Conservation (phyloP, 192 early-diverging fungal species). For the Oehlia diaphana region DNA sequence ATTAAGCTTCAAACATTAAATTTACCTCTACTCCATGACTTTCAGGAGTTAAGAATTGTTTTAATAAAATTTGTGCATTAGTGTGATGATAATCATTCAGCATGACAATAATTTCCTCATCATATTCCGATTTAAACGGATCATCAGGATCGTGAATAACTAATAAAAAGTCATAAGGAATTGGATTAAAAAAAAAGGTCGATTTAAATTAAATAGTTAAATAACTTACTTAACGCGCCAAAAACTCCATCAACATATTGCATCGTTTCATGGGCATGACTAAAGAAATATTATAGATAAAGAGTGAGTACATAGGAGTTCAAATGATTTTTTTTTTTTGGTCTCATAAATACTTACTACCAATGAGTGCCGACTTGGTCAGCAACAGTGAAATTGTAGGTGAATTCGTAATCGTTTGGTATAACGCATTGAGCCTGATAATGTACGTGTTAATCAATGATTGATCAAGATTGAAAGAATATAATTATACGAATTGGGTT, state of each 20-base stretch:
- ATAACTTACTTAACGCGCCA: slow-evolving; percentile 33
- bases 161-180: slow-evolving; percentile 29
- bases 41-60: slow-evolving; percentile 33
- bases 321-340: slow-evolving; percentile 29
- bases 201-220: slow-evolving; percentile 30
- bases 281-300: slow-evolving; percentile 31
- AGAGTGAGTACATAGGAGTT: slow-evolving; percentile 27
- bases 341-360: slow-evolving; percentile 36
- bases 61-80: slow-evolving; percentile 37
- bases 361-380: slow-evolving; percentile 49
- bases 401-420: slow-evolving; percentile 39
- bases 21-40: slow-evolving; percentile 34
- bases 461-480: slow-evolving; percentile 30
- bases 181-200: slow-evolving; percentile 27
- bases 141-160: slow-evolving; percentile 40
- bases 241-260: slow-evolving; percentile 42
- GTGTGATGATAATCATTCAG: slow-evolving; percentile 42
- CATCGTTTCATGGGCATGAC: slow-evolving; percentile 42
- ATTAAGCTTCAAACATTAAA: slow-evolving; percentile 31
- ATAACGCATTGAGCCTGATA: slow-evolving; percentile 40
- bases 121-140: slow-evolving; percentile 36
- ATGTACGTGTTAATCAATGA: slow-evolving; percentile 29
- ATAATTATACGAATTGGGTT: slow-evolving; percentile 29
- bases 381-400: slow-evolving; percentile 42
- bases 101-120: slow-evolving; percentile 47